A percentile compares a stretch with the other conserved stretches of the same genome.
phyloP scores from a whole-genome alignment of 2,329 filamentous ascomycete species.

The Penicillium sp. region DNA sequence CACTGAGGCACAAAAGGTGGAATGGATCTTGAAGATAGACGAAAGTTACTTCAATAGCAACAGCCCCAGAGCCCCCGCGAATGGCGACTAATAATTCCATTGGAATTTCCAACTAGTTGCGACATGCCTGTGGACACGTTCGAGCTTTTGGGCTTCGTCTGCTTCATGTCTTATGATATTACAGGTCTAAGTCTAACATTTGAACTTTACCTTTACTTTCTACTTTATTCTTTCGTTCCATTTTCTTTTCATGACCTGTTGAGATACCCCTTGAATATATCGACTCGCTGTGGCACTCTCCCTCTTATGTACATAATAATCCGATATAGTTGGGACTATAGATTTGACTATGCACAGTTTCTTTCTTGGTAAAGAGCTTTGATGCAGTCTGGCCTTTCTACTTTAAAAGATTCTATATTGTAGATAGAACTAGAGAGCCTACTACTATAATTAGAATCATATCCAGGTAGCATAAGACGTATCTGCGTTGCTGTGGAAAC shows the following conservation, averaged over 20 bases:
- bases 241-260: slow-evolving; percentile 30
- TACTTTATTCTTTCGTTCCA: slow-evolving; percentile 14
- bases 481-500: slow-evolving; percentile 29
- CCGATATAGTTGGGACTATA: slow-evolving; percentile 27
- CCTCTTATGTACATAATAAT: slow-evolving; percentile 38
- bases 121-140: neutral
- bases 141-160: slow-evolving; percentile 6
- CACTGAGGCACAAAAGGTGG: slow-evolving; percentile 86
- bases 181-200: slow-evolving; percentile 17
- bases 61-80: slow-evolving; percentile 26
- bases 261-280: slow-evolving; percentile 41
- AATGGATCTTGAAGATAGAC: slow-evolving; percentile 96
- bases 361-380: neutral
- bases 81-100: slow-evolving; percentile 12
- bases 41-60: slow-evolving; percentile 63
- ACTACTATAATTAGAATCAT: neutral
- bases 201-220: slow-evolving; percentile 15
- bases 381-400: neutral
- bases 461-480: too few species aligned
- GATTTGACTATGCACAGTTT: slow-evolving; percentile 22
- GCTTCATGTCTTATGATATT: slow-evolving; percentile 25
- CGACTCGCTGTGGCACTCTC: slow-evolving; percentile 30
- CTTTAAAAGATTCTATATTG: neutral
- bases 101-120: neutral
- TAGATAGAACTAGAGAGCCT: neutral